Base-by-base conservation (phyloP, 345 rosid species). In the Sisymbrium altissimum region DNA sequence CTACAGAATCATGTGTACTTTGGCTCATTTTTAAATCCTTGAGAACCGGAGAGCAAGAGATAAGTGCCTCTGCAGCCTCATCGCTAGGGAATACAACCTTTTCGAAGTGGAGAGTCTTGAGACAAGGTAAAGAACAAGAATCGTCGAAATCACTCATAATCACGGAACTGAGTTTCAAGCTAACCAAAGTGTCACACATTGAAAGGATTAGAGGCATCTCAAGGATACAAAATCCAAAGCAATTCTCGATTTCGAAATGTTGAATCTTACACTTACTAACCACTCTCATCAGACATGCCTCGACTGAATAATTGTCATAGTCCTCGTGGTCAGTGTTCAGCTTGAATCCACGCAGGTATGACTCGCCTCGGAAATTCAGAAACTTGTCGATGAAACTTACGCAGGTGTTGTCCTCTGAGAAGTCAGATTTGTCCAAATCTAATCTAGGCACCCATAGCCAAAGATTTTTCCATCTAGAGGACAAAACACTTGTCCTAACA, bases 391-490 rank as follows among this genome's bases (percentile, higher is more conserved):
- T 9, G 52, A 61, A 71, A 50, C 33, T 5, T 5, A n/a, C 19
- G 41, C 30, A 48, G 0, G 61, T 4, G 6, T 18, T 39, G 40
- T 38, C 68, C 12, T 19, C 19, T 17, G 60, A 50, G 61, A 71
- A 61, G 50, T 71, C 61, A 29, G 68, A 61, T 11, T 10, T 38
- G 50, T 25, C 9, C 50, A 60, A 33, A 19, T 71, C 75, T 60
- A 71, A 13, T 17, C 4, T 71, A 49, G 75, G 40, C 17, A 71
- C 68, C 61, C 60, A 17, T 12, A 15, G 50, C 61, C 75, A 71
- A 4, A 71, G 30, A 71, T 61, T 0, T 50, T 14, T 71, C 75
- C 75, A 71, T 48, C 52, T 25, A 49, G 75, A 71, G 1, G 75
- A 71, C 68, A 71, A 29, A 39, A 18, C 68, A 50, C 75, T 39